Evolutionary conservation across 2,329 filamentous ascomycete genomes (phyloP).

Genomic region (Leptosphaerulina australis): DNA sequence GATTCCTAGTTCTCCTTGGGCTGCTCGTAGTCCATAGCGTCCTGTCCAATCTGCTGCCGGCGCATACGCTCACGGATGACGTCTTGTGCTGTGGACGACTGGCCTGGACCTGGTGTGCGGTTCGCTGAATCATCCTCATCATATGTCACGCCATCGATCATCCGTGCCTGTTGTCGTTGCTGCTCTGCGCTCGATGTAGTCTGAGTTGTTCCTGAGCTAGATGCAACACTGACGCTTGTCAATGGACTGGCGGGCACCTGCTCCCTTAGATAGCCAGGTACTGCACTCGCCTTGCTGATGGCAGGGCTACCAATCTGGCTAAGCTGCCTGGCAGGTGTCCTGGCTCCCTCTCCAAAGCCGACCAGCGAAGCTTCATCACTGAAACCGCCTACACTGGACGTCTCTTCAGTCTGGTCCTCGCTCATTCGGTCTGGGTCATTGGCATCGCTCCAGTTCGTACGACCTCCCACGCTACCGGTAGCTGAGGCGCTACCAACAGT

Average conservation of each 20-base stretch:
- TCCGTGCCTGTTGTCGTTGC: conserved; percentile 47
- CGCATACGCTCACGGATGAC: conserved; percentile 63
- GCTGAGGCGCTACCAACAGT: conserved; percentile 91
- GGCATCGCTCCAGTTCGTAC: conserved; percentile 70
- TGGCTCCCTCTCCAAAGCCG: conserved; percentile 88
- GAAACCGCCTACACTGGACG: conserved; percentile 74
- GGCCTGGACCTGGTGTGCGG: conserved; percentile 41
- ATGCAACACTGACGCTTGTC: conserved; percentile 37
- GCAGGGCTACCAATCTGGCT: conserved; percentile 83
- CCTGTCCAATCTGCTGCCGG: conserved; percentile 34
- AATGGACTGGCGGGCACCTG: conserved; percentile 40
- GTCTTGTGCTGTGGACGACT: conserved; percentile 66
- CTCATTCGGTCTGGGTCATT: conserved; percentile 72
- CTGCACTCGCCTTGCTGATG: conserved; percentile 56
- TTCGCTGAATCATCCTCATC: conserved; percentile 50
- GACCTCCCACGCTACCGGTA: conserved; percentile 75
- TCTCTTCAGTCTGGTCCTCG: conserved; percentile 65
- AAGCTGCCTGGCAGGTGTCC: conserved; percentile 56
- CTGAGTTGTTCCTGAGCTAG: conserved; percentile 39
- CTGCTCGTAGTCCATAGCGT: conserved; percentile 30
- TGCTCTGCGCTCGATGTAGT: conserved; percentile 33
- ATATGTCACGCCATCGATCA: conserved; percentile 53
- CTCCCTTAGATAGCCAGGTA: conserved; percentile 45
- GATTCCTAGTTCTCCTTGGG: conserved; percentile 3
- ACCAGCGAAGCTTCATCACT: conserved; percentile 89